A percentile compares a stretch with the other conserved stretches of the same genome.
These are phyloP conservation scores for Tephrocybe sp. DNA, from an alignment of 768 basidiomycete genomes.

Conservation along the genomic window DNA sequence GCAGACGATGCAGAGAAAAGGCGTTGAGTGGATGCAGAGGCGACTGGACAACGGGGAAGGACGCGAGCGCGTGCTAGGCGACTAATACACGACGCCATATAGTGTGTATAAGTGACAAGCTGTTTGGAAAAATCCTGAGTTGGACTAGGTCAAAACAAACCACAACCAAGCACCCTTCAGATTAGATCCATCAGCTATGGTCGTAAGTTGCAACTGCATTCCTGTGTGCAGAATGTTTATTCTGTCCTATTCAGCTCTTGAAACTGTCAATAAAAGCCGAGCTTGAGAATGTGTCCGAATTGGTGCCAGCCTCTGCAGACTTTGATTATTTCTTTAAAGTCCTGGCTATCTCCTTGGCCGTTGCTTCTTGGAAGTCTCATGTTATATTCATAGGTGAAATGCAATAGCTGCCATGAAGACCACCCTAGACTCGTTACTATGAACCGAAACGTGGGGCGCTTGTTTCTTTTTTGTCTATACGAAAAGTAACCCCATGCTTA, in stretches of 20 bases:
- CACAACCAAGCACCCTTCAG: slow-evolving; percentile 8
- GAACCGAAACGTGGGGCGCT: slow-evolving; percentile 57
- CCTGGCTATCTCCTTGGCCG: background rate
- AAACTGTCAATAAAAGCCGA: slow-evolving; percentile 74
- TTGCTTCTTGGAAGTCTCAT: background rate
- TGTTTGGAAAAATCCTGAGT: background rate
- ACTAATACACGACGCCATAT: slow-evolving; percentile 20
- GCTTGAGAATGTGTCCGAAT: slow-evolving; percentile 72
- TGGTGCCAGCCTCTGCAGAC: slow-evolving; percentile 60
- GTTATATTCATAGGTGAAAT: slow-evolving; percentile 53
- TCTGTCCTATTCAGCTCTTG: slow-evolving; percentile 40
- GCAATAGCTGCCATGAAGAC: slow-evolving; percentile 73
- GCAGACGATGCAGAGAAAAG: slow-evolving; percentile 25
- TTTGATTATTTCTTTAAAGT: slow-evolving; percentile 86
- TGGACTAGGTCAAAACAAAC: slow-evolving; percentile 7
- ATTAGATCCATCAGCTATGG: slow-evolving; percentile 33
- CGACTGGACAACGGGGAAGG: slow-evolving; percentile 4
- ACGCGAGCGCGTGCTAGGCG: slow-evolving; percentile 9
- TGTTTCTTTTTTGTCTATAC: background rate
- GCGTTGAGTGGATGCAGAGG: slow-evolving; percentile 12
- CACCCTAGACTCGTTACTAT: slow-evolving; percentile 72
- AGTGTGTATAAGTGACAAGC: background rate
- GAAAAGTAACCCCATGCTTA: slow-evolving; percentile 23
- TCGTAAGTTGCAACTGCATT: slow-evolving; percentile 37
- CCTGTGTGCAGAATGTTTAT: background rate